These are phyloP conservation scores for Podospora didyma DNA, from an alignment of 495 filamentous ascomycete species.

Conservation along the genomic window DNA sequence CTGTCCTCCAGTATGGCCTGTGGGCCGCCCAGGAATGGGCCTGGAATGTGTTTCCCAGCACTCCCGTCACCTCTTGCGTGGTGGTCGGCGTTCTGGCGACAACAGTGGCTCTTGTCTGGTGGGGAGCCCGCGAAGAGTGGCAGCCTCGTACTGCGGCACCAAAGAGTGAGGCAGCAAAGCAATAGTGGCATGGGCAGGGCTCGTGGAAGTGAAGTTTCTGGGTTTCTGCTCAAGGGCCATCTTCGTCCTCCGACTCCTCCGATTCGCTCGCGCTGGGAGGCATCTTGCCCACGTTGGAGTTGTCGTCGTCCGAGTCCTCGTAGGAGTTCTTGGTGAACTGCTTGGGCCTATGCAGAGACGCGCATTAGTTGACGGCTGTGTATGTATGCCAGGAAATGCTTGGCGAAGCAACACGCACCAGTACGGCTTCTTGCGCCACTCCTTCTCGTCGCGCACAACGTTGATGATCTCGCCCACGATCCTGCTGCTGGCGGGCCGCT, in stretches of 20 bases:
- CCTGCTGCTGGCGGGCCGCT: slow-evolving; percentile 70
- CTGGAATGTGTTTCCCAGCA: slow-evolving; percentile 97
- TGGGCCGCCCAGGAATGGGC: slow-evolving; percentile 93
- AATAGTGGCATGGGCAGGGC: slow-evolving; percentile 4
- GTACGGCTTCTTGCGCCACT: slow-evolving; percentile 85
- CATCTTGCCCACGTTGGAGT: slow-evolving; percentile 77
- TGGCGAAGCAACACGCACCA: slow-evolving; percentile 54
- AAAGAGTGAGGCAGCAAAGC: slow-evolving; percentile 22
- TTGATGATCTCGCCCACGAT: slow-evolving; percentile 88
- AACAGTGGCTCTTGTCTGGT: slow-evolving; percentile 61
- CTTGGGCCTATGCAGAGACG: slow-evolving; percentile 58
- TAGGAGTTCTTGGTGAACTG: slow-evolving; percentile 67
- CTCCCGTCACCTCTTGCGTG: slow-evolving; percentile 66
- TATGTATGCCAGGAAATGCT: not conserved
- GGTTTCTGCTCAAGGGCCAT: slow-evolving; percentile 2
- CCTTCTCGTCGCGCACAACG: slow-evolving; percentile 84
- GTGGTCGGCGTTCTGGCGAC: slow-evolving; percentile 69
- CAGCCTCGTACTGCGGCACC: slow-evolving; percentile 9
- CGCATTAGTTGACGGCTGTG: not conserved
- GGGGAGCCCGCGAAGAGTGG: slow-evolving; percentile 49
- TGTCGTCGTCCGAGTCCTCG: slow-evolving; percentile 63
- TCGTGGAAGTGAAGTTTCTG: not conserved
- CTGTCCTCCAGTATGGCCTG: slow-evolving; percentile 61
- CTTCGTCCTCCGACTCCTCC: slow-evolving; percentile 48
- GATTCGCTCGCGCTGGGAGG: slow-evolving; percentile 63